Percentiles rank a stretch among this genome's conserved stretches.
These are phyloP conservation scores for Phaeosphaeria sp. DNA, from an alignment of 2,329 filamentous ascomycete species.

Conservation along the genomic window DNA sequence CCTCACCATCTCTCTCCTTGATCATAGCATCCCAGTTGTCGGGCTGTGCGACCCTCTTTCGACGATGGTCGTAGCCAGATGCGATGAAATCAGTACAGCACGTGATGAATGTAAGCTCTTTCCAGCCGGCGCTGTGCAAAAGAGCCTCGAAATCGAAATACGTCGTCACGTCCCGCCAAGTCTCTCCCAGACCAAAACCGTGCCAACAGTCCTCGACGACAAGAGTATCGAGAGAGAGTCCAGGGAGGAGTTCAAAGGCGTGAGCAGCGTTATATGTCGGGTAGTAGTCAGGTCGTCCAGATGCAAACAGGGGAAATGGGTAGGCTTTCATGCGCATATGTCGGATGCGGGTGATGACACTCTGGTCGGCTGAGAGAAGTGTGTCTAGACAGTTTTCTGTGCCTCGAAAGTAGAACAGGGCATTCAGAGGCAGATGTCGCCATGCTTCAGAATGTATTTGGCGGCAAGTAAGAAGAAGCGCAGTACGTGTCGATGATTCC, in stretches of 20 bases:
- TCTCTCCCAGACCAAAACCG: constrained; percentile 41
- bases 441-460: constrained; percentile 41
- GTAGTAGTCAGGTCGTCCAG: constrained; percentile 35
- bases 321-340: constrained; percentile 40
- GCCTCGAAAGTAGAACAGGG: constrained; percentile 40
- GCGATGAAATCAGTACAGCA: constrained; percentile 45
- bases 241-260: constrained; percentile 40
- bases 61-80: constrained; percentile 40
- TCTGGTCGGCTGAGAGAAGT: constrained; percentile 38
- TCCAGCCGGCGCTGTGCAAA: constrained; percentile 43
- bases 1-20: constrained; percentile 38
- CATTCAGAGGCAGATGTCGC: constrained; percentile 41
- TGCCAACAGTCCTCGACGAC: constrained; percentile 46
- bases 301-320: constrained; percentile 41
- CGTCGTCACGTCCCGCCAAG: constrained; percentile 44
- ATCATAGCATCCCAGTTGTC: constrained; percentile 39
- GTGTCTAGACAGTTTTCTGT: constrained; percentile 44
- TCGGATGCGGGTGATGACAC: constrained; percentile 40
- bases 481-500: constrained; percentile 30
- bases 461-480: constrained; percentile 39
- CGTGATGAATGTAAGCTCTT: constrained; percentile 39
- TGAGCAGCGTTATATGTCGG: constrained; percentile 41
- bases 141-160: constrained; percentile 44
- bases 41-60: constrained; percentile 37
- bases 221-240: constrained; percentile 39